Evolutionary conservation across 805 yeast genomes (phyloP), one percentile per base, ranked within the genome.

Genomic region (Nakazawaea wyomingensis): DNA sequence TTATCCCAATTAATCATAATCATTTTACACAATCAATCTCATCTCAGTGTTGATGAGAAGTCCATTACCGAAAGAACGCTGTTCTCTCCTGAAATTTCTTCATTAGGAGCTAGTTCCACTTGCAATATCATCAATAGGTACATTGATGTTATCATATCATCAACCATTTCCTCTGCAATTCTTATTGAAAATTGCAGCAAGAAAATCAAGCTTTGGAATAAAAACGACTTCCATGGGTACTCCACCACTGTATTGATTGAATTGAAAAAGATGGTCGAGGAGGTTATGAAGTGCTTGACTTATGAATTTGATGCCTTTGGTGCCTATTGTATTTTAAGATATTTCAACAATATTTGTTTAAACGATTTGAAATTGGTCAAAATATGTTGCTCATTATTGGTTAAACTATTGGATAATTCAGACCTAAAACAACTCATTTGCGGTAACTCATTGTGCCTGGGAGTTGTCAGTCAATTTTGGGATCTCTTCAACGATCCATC

Each of bases 251-350:
- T n/a, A 17, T 18, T 9, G 5, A 32, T 10, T 7, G 18, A 27
- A 19, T 27, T 26, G 34, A 20, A 45, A 43, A 47, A 49, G 11
- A 47, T 41, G 17, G 53, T 48, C 29, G 29, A 51, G n/a, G 56
- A 52, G 26, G 49, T 51, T 11, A 22, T 55, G 14, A 33, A 47
- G 28, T 50, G 49, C 7, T 52, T 47, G 33, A 33, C 57, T 27
- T 30, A 50, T 24, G 54, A 57, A 14, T 60, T 59, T 44, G 53
- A 54, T 36, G 64, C 67, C 34, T 63, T 65, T 49, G 74, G 73
- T 0, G 44, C 71, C 7, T 65, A 62, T 40, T 64, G 65, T 43
- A 46, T 74, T n/a, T 51, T 74, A 36, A 65, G 65, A 44, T 64
- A 64, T 37, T 46, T 62, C 9, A 50, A 53, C 11, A 52, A 53